These are phyloP conservation scores for Podaxis rugospora DNA, from an alignment of 768 basidiomycete genomes.

Conservation along the genomic window DNA sequence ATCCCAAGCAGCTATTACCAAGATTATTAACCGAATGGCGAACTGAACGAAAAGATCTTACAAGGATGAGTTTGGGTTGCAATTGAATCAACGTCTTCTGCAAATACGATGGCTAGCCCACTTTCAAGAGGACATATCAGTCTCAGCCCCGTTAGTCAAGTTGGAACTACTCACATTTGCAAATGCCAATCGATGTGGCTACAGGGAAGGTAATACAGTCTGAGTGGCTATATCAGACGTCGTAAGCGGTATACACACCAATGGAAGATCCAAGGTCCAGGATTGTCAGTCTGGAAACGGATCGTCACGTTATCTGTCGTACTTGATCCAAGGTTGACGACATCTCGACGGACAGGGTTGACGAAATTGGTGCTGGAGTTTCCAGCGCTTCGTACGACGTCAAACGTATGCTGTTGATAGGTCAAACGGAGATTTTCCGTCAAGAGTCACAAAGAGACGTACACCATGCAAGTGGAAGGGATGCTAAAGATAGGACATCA, in stretches of 20 bases:
- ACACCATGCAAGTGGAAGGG: constrained; percentile 48
- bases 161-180: constrained; percentile 15
- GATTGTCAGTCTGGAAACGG: constrained; percentile 56
- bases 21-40: not conserved
- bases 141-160: not conserved
- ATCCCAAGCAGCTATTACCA: constrained; percentile 21
- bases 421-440: not conserved
- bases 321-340: constrained; percentile 24
- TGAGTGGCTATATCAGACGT: not conserved
- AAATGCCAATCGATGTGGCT: constrained; percentile 33
- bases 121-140: constrained; percentile 11
- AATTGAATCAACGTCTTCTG: constrained; percentile 20
- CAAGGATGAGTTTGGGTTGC: not conserved
- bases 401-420: constrained; percentile 33
- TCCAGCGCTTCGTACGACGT: constrained; percentile 35
- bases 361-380: constrained; percentile 33
- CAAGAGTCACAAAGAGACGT: constrained; percentile 14
- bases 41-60: not conserved
- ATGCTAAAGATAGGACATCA: constrained; percentile 23
- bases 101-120: constrained; percentile 31
- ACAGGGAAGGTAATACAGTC: not conserved
- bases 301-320: constrained; percentile 35
- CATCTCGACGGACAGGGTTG: constrained; percentile 29
- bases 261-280: constrained; percentile 36
- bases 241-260: constrained; percentile 26